Evolutionary conservation across 2,329 filamentous ascomycete genomes (phyloP).

Genomic region (Cercospora beticola): DNA sequence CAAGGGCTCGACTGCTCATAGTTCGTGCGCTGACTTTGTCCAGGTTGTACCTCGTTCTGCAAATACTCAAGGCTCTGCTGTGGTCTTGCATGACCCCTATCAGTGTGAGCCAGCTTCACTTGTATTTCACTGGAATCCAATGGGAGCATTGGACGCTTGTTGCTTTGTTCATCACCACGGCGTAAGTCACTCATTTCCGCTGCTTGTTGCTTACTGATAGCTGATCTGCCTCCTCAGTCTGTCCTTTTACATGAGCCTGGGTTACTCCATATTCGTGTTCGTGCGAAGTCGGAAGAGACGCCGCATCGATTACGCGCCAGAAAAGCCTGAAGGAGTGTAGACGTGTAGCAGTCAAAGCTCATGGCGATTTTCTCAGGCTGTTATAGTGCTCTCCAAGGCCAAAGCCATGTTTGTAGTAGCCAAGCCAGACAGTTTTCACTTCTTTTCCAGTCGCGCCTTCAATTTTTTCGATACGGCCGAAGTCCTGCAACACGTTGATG

Average conservation of each 20-base stretch:
- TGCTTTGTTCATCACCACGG: conserved; percentile 5
- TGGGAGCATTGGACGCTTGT: conserved; percentile 5
- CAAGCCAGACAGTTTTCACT: conserved; percentile 73
- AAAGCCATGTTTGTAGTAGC: conserved; percentile 92
- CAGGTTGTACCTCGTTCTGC: conserved; percentile 18
- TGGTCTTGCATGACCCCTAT: conserved; percentile 19
- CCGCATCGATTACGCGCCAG: neutral
- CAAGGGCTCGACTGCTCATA: neutral
- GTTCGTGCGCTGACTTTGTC: neutral
- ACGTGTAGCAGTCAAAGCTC: neutral
- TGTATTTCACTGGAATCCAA: neutral
- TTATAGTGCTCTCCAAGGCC: conserved; percentile 98
- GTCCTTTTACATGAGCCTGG: conserved; percentile 14
- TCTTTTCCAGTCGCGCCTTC: conserved; percentile 39
- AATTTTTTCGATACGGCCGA: conserved; percentile 77
- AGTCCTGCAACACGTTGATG: conserved; percentile 80
- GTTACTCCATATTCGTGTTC: conserved; percentile 13
- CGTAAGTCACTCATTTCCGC: conserved; percentile 3
- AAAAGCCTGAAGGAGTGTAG: neutral
- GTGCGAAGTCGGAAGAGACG: conserved; percentile 5
- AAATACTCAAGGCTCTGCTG: conserved; percentile 25
- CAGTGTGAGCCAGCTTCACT: conserved; percentile 11
- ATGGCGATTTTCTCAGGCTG: conserved; percentile 57
- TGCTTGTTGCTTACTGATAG: neutral
- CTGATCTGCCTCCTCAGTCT: neutral